Conservation (phyloP, 306 rosid species). For the Begonia fuchsioides region DNA sequence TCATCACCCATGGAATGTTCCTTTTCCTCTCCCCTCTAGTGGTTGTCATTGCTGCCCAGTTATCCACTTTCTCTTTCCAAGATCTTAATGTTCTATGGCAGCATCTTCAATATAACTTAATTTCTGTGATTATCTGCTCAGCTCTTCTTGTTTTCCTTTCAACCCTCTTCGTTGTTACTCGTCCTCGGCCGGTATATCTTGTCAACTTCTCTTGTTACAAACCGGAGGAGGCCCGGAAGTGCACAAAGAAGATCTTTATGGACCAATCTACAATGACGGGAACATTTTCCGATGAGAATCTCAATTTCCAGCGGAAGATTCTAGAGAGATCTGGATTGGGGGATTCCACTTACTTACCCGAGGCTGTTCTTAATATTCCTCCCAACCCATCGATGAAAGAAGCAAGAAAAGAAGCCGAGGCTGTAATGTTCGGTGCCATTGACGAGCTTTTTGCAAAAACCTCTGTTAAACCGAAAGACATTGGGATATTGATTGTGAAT, state of each 20-base stretch:
- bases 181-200: slow-evolving; percentile 66
- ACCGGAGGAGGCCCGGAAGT: slow-evolving; percentile 56
- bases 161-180: slow-evolving; percentile 64
- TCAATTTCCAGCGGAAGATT: slow-evolving; percentile 63
- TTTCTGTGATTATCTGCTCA: slow-evolving; percentile 56
- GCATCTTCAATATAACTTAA: slow-evolving; percentile 57
- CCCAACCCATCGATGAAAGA: slow-evolving; percentile 86
- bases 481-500: slow-evolving; percentile 75
- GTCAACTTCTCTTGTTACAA: slow-evolving; percentile 80
- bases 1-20: slow-evolving; percentile 82
- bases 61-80: slow-evolving; percentile 52
- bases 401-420: slow-evolving; percentile 83
- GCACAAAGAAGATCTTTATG: slow-evolving; percentile 66
- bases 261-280: slow-evolving; percentile 54
- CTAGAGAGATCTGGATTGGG: slow-evolving; percentile 93
- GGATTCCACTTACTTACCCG: slow-evolving; percentile 67
- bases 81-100: slow-evolving; percentile 71
- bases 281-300: slow-evolving; percentile 47
- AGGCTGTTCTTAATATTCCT: slow-evolving; percentile 78
- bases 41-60: slow-evolving; percentile 51
- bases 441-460: slow-evolving; percentile 69
- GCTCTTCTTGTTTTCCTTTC: slow-evolving; percentile 67
- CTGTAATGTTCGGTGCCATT: slow-evolving; percentile 81
- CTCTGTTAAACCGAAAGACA: slow-evolving; percentile 59
- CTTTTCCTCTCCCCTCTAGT: slow-evolving; percentile 57